A percentile compares a stretch with the other conserved stretches of the same genome.
Evolutionary conservation across 192 early-diverging fungal species (phyloP).

Genomic region (Diversispora epigaea): DNA sequence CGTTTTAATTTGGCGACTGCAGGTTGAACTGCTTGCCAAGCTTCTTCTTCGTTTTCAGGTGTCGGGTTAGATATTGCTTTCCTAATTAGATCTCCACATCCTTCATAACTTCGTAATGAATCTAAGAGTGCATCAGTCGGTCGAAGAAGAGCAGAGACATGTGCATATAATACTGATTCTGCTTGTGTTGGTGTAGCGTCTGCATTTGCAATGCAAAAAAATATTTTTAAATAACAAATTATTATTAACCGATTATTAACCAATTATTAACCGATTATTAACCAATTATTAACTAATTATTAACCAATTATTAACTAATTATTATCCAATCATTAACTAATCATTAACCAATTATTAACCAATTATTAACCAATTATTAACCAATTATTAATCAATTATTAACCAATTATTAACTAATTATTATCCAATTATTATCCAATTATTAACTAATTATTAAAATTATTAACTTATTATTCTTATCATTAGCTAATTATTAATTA

Average conservation of each 20-base stretch:
- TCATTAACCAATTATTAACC: too few species aligned
- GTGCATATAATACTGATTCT: slow-evolving; percentile 61
- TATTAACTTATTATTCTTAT: too few species aligned
- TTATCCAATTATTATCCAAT: too few species aligned
- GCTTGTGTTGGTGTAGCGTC: slow-evolving; percentile 61
- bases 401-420: neutral
- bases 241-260: neutral
- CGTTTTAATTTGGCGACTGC: slow-evolving; percentile 74
- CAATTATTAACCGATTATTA: too few species aligned
- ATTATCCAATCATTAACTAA: neutral
- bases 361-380: too few species aligned
- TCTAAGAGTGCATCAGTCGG: slow-evolving; percentile 56
- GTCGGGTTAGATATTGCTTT: slow-evolving; percentile 84
- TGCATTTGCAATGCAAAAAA: slow-evolving; percentile 26
- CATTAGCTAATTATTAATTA: too few species aligned
- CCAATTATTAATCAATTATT: too few species aligned
- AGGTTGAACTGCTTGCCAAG: slow-evolving; percentile 84
- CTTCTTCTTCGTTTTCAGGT: slow-evolving; percentile 81
- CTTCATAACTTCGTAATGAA: slow-evolving; percentile 57
- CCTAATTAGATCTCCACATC: slow-evolving; percentile 74
- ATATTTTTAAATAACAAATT: neutral
- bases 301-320: too few species aligned
- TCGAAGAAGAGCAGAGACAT: slow-evolving; percentile 55
- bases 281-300: too few species aligned
- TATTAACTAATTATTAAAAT: too few species aligned